These are phyloP conservation scores for Vitis amurensis DNA, from an alignment of 164 flowering plant species.

Conservation along the genomic window DNA sequence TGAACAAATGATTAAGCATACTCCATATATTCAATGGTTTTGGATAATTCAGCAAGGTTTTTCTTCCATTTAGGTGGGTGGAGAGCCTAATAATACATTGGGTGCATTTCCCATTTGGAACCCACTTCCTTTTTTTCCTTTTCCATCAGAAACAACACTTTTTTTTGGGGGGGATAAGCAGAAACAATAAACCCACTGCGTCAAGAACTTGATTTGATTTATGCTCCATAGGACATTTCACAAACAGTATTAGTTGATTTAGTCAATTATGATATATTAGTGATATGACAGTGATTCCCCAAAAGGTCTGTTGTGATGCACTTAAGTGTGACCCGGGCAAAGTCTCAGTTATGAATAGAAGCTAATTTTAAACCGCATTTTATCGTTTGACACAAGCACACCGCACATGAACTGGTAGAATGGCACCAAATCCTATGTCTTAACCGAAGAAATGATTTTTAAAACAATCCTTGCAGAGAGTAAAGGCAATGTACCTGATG, in stretches of 20 bases:
- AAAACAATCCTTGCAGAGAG: neutral
- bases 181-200: too few relatives aligned
- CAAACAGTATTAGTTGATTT: neutral
- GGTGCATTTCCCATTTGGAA: too few relatives aligned
- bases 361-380: neutral
- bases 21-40: too few relatives aligned
- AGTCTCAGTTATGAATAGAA: neutral
- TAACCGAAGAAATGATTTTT: neutral
- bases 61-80: too few relatives aligned
- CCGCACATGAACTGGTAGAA: neutral
- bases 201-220: too few relatives aligned
- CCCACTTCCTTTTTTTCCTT: too few relatives aligned
- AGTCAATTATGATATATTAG: neutral
- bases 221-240: neutral
- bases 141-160: too few relatives aligned
- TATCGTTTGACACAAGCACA: neutral
- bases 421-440: neutral
- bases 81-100: too few relatives aligned
- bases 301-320: neutral
- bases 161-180: too few relatives aligned
- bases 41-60: too few relatives aligned
- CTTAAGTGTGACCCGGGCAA: neutral
- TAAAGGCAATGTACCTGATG: slow-evolving; percentile 39
- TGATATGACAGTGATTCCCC: neutral
- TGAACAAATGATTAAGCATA: too few relatives aligned